These are phyloP conservation scores for Sodiomyces alkalinus DNA, from an alignment of 2,329 filamentous ascomycete species.

Conservation along the genomic window DNA sequence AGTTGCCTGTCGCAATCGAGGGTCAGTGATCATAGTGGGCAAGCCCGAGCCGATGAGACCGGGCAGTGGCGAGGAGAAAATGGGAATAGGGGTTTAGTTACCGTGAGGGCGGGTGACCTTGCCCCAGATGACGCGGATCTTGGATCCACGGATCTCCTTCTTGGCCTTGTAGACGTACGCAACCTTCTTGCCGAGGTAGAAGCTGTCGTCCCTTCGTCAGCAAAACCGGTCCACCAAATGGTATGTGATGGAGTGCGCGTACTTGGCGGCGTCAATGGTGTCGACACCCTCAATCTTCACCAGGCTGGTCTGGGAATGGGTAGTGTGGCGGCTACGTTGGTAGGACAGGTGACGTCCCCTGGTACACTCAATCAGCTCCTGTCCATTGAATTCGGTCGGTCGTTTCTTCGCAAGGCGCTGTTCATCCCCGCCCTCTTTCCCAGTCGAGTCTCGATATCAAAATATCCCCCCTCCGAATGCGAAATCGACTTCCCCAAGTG, in stretches of 20 bases:
- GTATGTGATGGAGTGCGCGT: constrained; percentile 27
- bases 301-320: constrained; percentile 79
- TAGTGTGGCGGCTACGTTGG: constrained; percentile 86
- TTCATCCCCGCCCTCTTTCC: no score
- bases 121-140: constrained; percentile 99
- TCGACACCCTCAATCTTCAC: constrained; percentile 99
- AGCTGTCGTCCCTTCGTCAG: constrained; percentile 31
- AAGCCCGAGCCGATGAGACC: not conserved
- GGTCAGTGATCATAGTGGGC: constrained; percentile 1
- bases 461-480: not conserved
- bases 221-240: no score
- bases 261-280: constrained; percentile 75
- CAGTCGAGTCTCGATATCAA: no score
- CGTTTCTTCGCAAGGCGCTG: no score
- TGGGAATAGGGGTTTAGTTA: constrained; percentile 27
- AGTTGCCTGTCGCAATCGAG: constrained; percentile 54
- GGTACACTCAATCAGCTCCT: constrained; percentile 10
- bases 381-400: constrained; percentile 6
- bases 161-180: constrained; percentile 96
- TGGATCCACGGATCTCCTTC: constrained; percentile 90
- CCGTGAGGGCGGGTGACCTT: constrained; percentile 94
- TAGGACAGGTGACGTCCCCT: constrained; percentile 98
- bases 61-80: not conserved
- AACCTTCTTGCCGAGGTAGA: constrained; percentile 98
- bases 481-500: not conserved